Conservation (phyloP, 2,329 filamentous ascomycete genomes). For the Raffaelea ambrosiae region DNA sequence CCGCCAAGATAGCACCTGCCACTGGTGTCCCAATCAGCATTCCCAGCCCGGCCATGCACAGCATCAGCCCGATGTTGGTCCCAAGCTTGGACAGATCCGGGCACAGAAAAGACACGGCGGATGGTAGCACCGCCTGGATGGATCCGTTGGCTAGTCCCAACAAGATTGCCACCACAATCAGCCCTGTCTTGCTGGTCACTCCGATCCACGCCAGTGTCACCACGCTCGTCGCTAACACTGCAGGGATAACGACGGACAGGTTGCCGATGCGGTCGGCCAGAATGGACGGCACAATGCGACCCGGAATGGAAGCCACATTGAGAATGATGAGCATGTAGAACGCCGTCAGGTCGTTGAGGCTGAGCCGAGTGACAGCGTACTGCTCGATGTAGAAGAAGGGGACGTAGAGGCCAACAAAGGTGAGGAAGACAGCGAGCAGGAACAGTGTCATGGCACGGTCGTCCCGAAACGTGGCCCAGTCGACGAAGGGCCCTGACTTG, state of each 20-base stretch:
- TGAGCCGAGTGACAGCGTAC: conserved; percentile 2
- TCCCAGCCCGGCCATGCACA: not conserved
- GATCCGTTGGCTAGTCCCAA: not conserved
- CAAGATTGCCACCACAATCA: not conserved
- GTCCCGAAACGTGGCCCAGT: conserved; percentile 8
- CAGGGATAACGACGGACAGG: conserved; percentile 6
- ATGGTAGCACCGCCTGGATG: not conserved
- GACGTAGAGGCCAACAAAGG: conserved; percentile 7
- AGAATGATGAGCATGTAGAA: conserved; percentile 10
- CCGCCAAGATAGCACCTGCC: not conserved
- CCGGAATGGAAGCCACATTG: conserved; percentile 9
- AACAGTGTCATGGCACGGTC: conserved; percentile 6
- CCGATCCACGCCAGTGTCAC: not conserved
- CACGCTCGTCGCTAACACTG: not conserved
- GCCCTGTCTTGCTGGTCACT: not conserved
- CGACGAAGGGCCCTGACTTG: conserved; percentile 10
- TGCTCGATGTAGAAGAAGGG: conserved; percentile 9
- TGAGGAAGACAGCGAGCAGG: conserved; percentile 7
- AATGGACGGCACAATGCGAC: conserved; percentile 7
- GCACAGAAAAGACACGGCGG: not conserved
- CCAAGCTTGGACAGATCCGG: not conserved
- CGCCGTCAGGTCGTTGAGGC: conserved; percentile 2
- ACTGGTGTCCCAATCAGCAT: not conserved
- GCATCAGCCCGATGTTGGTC: not conserved
- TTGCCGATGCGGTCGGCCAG: conserved; percentile 8